These are phyloP conservation scores for Serendipita sp. DNA, from an alignment of 768 basidiomycete genomes.

Conservation along the genomic window DNA sequence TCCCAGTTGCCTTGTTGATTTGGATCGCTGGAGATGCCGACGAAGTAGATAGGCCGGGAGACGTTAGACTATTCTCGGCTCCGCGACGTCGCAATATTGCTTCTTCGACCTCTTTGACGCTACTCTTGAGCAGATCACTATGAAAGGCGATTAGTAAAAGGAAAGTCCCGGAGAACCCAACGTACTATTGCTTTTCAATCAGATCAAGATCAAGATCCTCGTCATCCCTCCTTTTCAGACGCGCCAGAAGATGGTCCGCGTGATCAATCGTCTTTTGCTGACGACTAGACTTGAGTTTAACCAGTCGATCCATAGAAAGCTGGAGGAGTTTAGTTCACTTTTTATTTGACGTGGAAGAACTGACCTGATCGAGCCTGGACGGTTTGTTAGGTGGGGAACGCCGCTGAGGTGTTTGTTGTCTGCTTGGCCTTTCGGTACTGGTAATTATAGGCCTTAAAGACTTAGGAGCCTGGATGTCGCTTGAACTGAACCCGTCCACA, in stretches of 20 bases:
- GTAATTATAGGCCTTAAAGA: neutral
- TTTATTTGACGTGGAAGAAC: neutral
- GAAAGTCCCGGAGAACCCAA: too few species aligned
- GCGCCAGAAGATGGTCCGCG: neutral
- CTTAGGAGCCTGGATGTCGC: neutral
- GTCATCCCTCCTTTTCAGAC: neutral
- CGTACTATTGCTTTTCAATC: neutral
- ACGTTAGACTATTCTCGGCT: neutral
- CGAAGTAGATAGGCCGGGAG: neutral
- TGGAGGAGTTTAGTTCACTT: neutral
- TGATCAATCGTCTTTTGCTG: neutral
- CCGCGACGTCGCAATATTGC: neutral
- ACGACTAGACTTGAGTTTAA: neutral
- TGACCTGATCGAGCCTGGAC: neutral
- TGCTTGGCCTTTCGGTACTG: neutral
- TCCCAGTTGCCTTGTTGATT: neutral
- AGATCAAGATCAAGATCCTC: neutral
- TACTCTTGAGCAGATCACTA: neutral
- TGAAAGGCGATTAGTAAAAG: neutral
- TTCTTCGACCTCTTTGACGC: neutral
- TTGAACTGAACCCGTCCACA: neutral
- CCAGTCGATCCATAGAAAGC: neutral
- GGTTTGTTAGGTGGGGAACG: neutral
- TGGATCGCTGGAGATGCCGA: neutral
- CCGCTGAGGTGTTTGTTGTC: neutral